These are phyloP conservation scores for Oehlia diaphana DNA, from an alignment of 192 early-diverging fungal species.

Conservation along the genomic window DNA sequence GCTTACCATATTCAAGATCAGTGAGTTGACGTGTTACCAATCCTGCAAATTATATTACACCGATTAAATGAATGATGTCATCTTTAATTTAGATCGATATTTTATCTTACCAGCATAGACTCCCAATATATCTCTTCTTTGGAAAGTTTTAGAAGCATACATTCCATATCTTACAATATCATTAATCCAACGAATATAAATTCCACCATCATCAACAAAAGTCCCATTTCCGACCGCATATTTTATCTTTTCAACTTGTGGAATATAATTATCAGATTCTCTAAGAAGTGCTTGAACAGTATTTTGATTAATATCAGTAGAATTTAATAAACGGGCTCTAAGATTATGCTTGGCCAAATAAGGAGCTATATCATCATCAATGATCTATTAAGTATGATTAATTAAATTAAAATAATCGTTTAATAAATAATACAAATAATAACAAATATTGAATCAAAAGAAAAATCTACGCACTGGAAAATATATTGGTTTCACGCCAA, in stretches of 20 bases:
- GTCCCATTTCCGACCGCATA: constrained; percentile 4
- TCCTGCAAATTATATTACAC: background rate
- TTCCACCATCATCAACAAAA: constrained; percentile 22
- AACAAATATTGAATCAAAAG: background rate
- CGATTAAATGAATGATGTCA: background rate
- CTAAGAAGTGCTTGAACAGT: background rate
- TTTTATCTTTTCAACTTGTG: constrained; percentile 6
- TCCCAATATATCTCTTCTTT: constrained; percentile 7
- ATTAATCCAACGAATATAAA: constrained; percentile 31
- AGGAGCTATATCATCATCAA: background rate
- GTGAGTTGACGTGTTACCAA: background rate
- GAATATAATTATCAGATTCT: background rate
- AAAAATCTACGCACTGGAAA: constrained; percentile 1
- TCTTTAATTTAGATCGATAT: background rate
- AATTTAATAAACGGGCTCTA: background rate
- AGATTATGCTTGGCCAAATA: constrained; percentile 7
- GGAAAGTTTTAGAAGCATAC: constrained; percentile 7
- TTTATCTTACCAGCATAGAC: constrained; percentile 17
- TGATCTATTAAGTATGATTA: background rate
- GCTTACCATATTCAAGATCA: constrained; percentile 27
- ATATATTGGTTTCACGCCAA: constrained; percentile 20
- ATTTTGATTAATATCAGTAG: background rate
- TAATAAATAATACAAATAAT: background rate
- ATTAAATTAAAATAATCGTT: background rate
- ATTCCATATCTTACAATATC: constrained; percentile 23